Conservation (phyloP, 2,329 filamentous ascomycete species). For the Acrocalymma vagum region DNA sequence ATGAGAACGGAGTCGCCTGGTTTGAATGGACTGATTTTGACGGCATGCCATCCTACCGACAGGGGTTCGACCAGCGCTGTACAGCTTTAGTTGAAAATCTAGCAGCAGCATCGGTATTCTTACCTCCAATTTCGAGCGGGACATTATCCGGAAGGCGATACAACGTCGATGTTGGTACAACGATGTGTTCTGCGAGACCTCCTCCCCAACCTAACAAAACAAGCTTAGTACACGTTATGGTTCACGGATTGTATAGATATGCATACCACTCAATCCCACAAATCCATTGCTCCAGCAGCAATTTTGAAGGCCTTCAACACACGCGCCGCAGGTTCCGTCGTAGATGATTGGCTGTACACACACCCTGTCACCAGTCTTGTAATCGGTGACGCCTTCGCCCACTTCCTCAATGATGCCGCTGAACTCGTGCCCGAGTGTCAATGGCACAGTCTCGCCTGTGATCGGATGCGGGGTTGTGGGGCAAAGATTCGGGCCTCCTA, state of each 20-base stretch:
- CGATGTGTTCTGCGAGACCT: constrained; percentile 61
- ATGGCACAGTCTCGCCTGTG: constrained; percentile 60
- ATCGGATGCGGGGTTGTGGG: constrained; percentile 63
- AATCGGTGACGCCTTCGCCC: constrained; percentile 58
- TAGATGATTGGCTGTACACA: constrained; percentile 64
- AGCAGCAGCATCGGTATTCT: constrained; percentile 6
- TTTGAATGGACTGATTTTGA: constrained; percentile 60
- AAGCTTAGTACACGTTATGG: constrained; percentile 3
- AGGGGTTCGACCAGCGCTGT: constrained; percentile 62
- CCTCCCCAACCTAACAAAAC: constrained; percentile 56
- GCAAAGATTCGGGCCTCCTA: constrained; percentile 58
- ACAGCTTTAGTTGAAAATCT: background rate
- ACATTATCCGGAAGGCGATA: constrained; percentile 61
- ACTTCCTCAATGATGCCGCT: constrained; percentile 61
- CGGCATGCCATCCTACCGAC: constrained; percentile 65
- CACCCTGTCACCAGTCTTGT: constrained; percentile 59
- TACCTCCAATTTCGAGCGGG: constrained; percentile 58
- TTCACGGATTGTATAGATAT: too few relatives aligned
- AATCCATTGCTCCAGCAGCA: constrained; percentile 65
- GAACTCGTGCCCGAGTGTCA: constrained; percentile 65
- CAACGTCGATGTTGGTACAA: constrained; percentile 57
- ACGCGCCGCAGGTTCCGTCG: constrained; percentile 61
- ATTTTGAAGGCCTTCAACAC: constrained; percentile 61
- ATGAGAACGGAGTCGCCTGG: constrained; percentile 57
- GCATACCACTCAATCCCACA: constrained; percentile 57